Percentiles rank a stretch among this genome's conserved stretches.
phyloP scores from a whole-genome alignment of 768 basidiomycete species.

The Candolleomyces efflorescens region DNA sequence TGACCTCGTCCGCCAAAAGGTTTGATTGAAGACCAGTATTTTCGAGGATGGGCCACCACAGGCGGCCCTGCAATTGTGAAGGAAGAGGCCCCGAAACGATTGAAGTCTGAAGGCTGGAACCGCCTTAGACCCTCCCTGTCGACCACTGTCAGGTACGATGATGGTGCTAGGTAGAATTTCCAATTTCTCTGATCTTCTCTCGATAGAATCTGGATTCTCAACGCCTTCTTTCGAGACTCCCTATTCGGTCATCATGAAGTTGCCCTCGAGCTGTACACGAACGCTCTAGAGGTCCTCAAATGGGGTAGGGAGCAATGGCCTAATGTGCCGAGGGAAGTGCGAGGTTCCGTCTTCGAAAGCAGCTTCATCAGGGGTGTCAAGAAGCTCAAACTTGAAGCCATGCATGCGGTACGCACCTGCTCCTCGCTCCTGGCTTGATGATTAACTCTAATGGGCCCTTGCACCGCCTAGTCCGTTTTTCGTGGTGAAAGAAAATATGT shows the following conservation, averaged over 20 bases:
- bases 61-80: conserved; percentile 2
- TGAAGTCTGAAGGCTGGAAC: conserved; percentile 1
- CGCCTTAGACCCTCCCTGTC: neutral
- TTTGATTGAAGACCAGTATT: neutral
- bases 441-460: too few relatives aligned
- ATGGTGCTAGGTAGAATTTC: neutral
- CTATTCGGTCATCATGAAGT: neutral
- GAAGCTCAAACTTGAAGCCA: conserved; percentile 13
- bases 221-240: neutral
- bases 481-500: conserved; percentile 14
- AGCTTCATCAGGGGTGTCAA: conserved; percentile 27
- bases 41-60: neutral
- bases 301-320: conserved; percentile 39
- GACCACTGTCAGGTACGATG: conserved; percentile 1
- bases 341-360: conserved; percentile 38
- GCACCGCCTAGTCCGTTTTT: neutral
- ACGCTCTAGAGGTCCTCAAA: conserved; percentile 36
- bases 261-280: conserved; percentile 29
- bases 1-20: neutral
- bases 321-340: conserved; percentile 30
- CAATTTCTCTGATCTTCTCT: neutral
- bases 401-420: neutral
- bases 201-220: conserved; percentile 2
- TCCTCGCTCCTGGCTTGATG: neutral
- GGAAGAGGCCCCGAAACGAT: neutral